Base-by-base conservation (phyloP, 345 rosid genomes). In the Arabidopsis suecica region DNA sequence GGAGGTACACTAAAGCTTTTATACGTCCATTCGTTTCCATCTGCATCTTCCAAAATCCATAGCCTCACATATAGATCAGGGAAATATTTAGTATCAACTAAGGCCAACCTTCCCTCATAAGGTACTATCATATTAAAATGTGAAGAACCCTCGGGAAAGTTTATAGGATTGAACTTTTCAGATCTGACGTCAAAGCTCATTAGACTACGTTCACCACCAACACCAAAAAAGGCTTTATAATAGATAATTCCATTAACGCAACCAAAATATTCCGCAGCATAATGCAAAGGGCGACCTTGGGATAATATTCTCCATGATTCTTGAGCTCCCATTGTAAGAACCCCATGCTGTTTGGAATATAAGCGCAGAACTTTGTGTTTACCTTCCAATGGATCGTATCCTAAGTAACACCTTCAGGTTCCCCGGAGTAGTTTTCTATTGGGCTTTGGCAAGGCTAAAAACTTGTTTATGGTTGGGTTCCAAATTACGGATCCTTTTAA, bases 311-410 rank as follows among this genome's bases (percentile, higher is more conserved):
- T 12, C 36, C 59, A 54, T 54, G 59, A 54, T 54, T 13, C 36
- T 28, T 54, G 36, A 25, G 59, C 59, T 6, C 60, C 60, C 9
- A 55, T 7, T 28, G 60, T 55, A 55, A 55, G 38, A 55, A 30
- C 13, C 4, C 42, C 1, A 40, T 12, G 42, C 4, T 40, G 42
- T 40, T 40, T 2, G 42, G 42, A 40, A 10, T 40, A 40, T 40
- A 40, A 3, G 42, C 13, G 10, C 13, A 40, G 42, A 0, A 40
- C 42, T 40, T 40, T 40, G 42, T 40, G 42, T 40, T 40, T 40
- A 40, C 3, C 42, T 12, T 40, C 13, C 42, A 40, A 40, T 3
- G 42, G 42, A 9, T 40, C 42, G 42, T 40, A 40, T 40, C 42
- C 42, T 40, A 40, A 40, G 10, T 3, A 40, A 40, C 13, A 40